These are phyloP conservation scores for Pleurotus salmoneostramineus DNA, from an alignment of 768 basidiomycete species.

Conservation along the genomic window DNA sequence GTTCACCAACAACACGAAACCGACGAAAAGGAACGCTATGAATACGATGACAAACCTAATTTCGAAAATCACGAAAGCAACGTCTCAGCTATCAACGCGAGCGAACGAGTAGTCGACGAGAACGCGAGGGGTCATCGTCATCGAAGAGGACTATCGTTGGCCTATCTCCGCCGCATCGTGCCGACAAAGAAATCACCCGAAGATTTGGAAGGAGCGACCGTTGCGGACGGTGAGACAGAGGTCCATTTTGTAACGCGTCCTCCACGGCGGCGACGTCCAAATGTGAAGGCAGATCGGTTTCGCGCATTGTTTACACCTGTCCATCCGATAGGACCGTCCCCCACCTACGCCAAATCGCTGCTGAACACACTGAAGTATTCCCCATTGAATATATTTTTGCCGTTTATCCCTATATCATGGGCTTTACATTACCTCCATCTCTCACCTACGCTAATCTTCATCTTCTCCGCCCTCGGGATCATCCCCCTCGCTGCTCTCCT, in stretches of 20 bases:
- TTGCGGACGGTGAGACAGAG: background rate
- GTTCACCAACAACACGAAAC: background rate
- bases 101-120: background rate
- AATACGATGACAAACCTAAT: background rate
- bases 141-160: background rate
- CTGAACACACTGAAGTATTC: constrained; percentile 28
- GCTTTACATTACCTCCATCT: constrained; percentile 42
- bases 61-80: background rate
- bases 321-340: constrained; percentile 28
- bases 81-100: background rate
- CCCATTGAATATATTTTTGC: constrained; percentile 36
- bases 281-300: constrained; percentile 17
- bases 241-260: background rate
- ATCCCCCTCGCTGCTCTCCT: constrained; percentile 48
- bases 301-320: constrained; percentile 27
- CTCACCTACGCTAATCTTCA: constrained; percentile 41
- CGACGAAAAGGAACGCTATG: background rate
- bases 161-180: background rate
- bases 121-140: background rate
- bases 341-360: constrained; percentile 28
- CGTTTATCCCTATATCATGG: constrained; percentile 50
- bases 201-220: background rate
- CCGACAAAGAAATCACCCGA: background rate
- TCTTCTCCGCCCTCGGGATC: constrained; percentile 44
- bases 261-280: background rate